Base-by-base conservation (phyloP, 305 asterid genomes). In the Euphrasia arctica region DNA sequence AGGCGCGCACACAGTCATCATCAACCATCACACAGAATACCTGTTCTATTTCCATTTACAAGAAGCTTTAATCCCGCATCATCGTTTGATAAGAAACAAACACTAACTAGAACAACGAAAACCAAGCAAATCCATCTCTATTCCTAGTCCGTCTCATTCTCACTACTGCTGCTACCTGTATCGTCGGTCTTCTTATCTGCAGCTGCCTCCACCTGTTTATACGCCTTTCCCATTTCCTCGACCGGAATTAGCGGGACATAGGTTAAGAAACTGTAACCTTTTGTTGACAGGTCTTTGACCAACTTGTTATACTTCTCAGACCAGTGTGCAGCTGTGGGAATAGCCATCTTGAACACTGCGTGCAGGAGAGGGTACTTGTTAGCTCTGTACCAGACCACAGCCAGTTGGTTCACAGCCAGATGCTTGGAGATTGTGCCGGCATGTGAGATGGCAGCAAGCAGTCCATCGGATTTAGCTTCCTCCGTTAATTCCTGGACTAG, bases 231-330 rank as follows among this genome's bases (percentile, higher is more conserved):
- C 62, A 88, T 70, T 47, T 81, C 95, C 18, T 86, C 95, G 22
- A 84, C 77, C 1, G 96, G 96, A 18, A 91, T 79, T 28, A 73
- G 64, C 0, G 96, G 98, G 1, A 82, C 69, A 52, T 85, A 85
- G 50, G 71, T 60, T 31, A 82, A 77, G 10, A 83, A 9, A 18
- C 67, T 68, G 56, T 78, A 82, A 9, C 96, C 98, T 65, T 81
- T 85, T 0, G 73, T 76, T 1, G 64, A 64, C 85, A 79, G 12
- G 57, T 73, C 75, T 9, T 70, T 71, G 7, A 86, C 81, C 52
- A 83, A 41, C 12, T 78, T 60, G 68, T 88, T 86, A 60, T 88
- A 91, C 62, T 74, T 86, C 72, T 76, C 76, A 1, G 87, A 79
- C 90, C 75, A 82, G 64, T 78, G 65, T 11, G 84, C 76, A 2